Evolutionary conservation across 805 yeast genomes (phyloP), one percentile per base, ranked within the genome.

Genomic region (Yueomyces sinensis): DNA sequence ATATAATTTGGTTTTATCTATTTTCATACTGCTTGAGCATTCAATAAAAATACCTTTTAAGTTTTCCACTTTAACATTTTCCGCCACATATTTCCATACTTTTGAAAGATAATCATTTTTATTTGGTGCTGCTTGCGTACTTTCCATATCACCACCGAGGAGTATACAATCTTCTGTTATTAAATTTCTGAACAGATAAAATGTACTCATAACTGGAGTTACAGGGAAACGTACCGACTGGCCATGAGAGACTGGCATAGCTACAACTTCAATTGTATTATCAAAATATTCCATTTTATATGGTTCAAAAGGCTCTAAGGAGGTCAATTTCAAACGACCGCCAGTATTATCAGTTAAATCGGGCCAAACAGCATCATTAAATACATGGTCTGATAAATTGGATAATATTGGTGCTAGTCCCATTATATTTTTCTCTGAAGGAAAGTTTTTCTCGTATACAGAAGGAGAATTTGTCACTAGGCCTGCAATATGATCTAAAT

Each of bases 321-420:
- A 17, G 13, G 29, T 27, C 15, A 46, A 27, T 13, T 32, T 30
- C 9, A 66, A 43, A 3, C 37, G 39, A 14, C 55, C 54, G 17
- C 54, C 52, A 6, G 29, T 28, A 9, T 36, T 42, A 7, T 50
- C 49, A 6, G 56, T 48, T 11, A 69, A 56, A 44, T 80, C 68
- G 4, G 96, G 96, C 96, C 96, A 86, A 3, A 82, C 61, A 4
- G 59, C 46, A 31, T 77, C 82, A 53, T 86, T 87, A 58, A 86
- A 86, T 1, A 82, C 54, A 50, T 75, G 66, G 2, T 54, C 49
- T 38, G 64, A 55, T 9, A 86, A 51, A 0, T 74, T 68, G 5
- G 63, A 56, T 2, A 74, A 58, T 0, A 89, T 76, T 19, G 61
- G 54, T 0, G 49, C 41, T 3, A 74, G 54, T 0, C 84, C 94